Conservation (phyloP, 2,329 filamentous ascomycete genomes). For the Colletotrichum lentis region DNA sequence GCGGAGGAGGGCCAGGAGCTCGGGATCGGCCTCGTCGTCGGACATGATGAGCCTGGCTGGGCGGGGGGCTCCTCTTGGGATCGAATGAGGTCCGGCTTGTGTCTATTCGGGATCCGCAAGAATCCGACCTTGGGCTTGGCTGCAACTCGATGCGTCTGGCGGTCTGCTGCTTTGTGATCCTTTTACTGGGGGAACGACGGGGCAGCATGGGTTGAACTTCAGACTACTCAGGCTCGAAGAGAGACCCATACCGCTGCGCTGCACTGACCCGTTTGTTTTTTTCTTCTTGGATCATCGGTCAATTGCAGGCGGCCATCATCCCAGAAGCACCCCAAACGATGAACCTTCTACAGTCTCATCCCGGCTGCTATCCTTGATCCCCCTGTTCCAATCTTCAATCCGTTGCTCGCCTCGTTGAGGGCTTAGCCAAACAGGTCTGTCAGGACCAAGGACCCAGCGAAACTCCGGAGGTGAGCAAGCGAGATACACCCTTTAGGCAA, state of each 20-base stretch:
- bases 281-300: conserved; percentile 22
- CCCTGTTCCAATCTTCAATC: conserved; percentile 1
- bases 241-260: conserved; percentile 27
- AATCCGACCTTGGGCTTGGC: conserved; percentile 14
- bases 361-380: background rate
- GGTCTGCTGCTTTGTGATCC: conserved; percentile 22
- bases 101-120: background rate
- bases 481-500: background rate
- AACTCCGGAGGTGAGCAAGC: conserved; percentile 1
- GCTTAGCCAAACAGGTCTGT: background rate
- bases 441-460: conserved; percentile 17
- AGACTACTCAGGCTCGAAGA: conserved; percentile 13
- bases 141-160: conserved; percentile 28
- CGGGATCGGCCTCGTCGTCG: conserved; percentile 88
- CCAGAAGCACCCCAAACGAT: conserved; percentile 1
- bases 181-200: conserved; percentile 26
- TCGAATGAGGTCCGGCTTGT: background rate
- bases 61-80: background rate
- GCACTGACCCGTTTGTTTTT: conserved; percentile 37
- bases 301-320: conserved; percentile 27
- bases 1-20: conserved; percentile 85
- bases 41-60: conserved; percentile 69
- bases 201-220: conserved; percentile 27
- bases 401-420: conserved; percentile 15
- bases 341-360: conserved; percentile 17